Evolutionary conservation across 2,329 filamentous ascomycete genomes (phyloP), one percentile per base, ranked within the genome.

Genomic region (Nemania bipapillata): DNA sequence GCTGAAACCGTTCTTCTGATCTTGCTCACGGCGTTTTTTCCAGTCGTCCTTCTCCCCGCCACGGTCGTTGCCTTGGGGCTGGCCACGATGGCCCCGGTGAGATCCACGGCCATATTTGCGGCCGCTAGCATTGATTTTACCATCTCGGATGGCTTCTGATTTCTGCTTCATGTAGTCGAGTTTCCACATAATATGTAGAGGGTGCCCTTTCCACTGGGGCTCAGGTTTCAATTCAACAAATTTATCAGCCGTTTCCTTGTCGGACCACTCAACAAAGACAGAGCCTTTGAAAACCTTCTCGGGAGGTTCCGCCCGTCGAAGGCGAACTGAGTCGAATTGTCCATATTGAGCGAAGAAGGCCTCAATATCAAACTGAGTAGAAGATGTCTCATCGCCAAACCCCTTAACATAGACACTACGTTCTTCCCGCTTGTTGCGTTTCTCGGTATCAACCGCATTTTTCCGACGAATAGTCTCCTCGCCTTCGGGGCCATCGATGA

Each of bases 351-450:
- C 86, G 80, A 98, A 97, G 85, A 97, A 97, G 69, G 90, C 90
- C 84, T 99, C 96, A 65, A 99, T 91, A 72, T 97, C 93, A 79
- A 97, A 93, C 81, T 98, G 96, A 30, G 94, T 95, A 69, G 89
- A 90, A 11, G 91, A 86, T n/a, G 87, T 86, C 82, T 97, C 94
- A 52, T 91, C 88, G 52, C 94, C 94, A 76, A 99, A 99, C 57
- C 94, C 95, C 86, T 98, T 99, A 75, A 88, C 93, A 80, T 99
- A 99, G 78, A 97, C 87, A 76, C 90, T 95, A 66, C 90, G 86
- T 67, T 88, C 86, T 80, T 94, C 90, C 65, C 87, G 85, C 81
- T 89, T 87, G 79, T 89, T 88, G 73, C 87, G 82, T 71, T 88
- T 86, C 68, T 85, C 79, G 61, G 87, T 86, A 77, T 87, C 86